A percentile compares a stretch with the other conserved stretches of the same genome.
These are phyloP conservation scores for Backusella tarrabulga DNA, from an alignment of 192 early-diverging fungal species.

Conservation along the genomic window DNA sequence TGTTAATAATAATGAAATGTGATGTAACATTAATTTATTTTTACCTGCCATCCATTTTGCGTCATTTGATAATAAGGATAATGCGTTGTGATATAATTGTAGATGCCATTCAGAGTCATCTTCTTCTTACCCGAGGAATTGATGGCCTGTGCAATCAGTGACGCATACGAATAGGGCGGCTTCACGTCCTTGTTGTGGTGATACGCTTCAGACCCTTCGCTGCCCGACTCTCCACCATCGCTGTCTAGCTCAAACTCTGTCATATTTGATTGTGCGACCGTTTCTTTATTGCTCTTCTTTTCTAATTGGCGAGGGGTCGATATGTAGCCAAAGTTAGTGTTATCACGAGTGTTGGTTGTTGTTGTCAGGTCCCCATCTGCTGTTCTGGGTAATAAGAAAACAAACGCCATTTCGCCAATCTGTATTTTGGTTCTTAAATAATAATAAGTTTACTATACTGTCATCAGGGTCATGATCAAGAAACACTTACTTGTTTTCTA, in stretches of 20 bases:
- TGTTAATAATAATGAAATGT: neutral
- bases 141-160: constrained; percentile 90
- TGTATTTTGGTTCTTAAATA: constrained; percentile 68
- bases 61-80: constrained; percentile 89
- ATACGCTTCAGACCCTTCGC: constrained; percentile 22
- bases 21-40: neutral
- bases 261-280: neutral
- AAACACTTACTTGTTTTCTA: constrained; percentile 57
- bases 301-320: constrained; percentile 30
- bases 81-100: constrained; percentile 76
- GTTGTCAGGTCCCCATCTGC: constrained; percentile 45
- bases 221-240: constrained; percentile 19
- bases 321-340: constrained; percentile 29
- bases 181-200: constrained; percentile 52
- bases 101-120: constrained; percentile 87
- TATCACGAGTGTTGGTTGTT: neutral
- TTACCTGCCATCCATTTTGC: constrained; percentile 90
- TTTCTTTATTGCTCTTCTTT: constrained; percentile 13
- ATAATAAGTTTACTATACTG: too few relatives aligned
- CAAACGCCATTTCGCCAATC: constrained; percentile 79
- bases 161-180: constrained; percentile 86
- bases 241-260: neutral
- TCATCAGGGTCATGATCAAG: too few relatives aligned
- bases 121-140: constrained; percentile 65
- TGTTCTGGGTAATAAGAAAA: constrained; percentile 68